Conservation (phyloP, 495 filamentous ascomycete species). For the Daldinia bambusicola region DNA sequence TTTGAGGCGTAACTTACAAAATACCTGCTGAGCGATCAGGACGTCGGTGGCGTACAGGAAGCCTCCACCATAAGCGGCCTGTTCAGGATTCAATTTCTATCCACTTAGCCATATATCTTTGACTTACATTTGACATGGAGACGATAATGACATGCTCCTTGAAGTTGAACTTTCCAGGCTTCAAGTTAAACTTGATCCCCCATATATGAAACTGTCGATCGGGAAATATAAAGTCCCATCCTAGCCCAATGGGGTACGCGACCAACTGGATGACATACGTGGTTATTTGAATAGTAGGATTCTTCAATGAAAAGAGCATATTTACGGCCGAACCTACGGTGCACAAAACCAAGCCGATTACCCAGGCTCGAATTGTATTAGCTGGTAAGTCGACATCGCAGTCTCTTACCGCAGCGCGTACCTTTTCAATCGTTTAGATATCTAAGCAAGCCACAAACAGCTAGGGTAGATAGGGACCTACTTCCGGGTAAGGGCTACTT, state of each 20-base stretch:
- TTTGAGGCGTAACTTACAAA: constrained; percentile 43
- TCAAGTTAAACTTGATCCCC: constrained; percentile 69
- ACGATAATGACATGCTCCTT: constrained; percentile 84
- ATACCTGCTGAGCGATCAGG: constrained; percentile 57
- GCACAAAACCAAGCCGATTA: constrained; percentile 70
- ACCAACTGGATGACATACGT: constrained; percentile 75
- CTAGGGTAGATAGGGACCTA: constrained; percentile 49
- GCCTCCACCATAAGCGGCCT: constrained; percentile 58
- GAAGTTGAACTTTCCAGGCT: constrained; percentile 78
- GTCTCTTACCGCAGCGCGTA: constrained; percentile 68
- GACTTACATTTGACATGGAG: constrained; percentile 72
- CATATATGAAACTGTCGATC: constrained; percentile 66
- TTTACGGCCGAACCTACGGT: constrained; percentile 74
- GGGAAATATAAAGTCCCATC: constrained; percentile 65
- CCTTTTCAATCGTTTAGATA: constrained; percentile 57
- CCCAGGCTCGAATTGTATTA: constrained; percentile 78
- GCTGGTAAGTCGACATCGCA: constrained; percentile 73
- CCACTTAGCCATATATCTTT: neutral
- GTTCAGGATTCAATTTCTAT: neutral
- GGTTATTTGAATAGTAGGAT: constrained; percentile 71
- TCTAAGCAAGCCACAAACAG: constrained; percentile 40
- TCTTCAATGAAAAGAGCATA: constrained; percentile 74
- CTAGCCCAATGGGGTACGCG: constrained; percentile 74
- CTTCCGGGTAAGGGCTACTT: constrained; percentile 77
- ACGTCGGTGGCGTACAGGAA: constrained; percentile 62